Evolutionary conservation across 139 green algal species (phyloP), one percentile per base, ranked within the genome.

Genomic region (Asterochloris sp.): DNA sequence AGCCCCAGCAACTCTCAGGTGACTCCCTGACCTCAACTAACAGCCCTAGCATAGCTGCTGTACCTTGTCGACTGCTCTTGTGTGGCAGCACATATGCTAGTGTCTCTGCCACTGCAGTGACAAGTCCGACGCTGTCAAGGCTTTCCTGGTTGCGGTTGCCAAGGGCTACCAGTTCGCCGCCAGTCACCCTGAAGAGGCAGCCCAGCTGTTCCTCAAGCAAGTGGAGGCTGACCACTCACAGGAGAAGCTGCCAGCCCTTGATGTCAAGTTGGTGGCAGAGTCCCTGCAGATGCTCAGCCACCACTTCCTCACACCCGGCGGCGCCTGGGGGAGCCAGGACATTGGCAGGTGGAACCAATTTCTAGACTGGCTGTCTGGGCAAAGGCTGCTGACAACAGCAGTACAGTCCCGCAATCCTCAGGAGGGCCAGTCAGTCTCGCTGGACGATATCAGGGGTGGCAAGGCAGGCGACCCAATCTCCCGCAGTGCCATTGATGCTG

Each of bases 321-420:
- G 85, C n/a, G 63, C 75, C 73, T 93, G 89, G 88, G 91, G 90
- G 8, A 54, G 28, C n/a, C 89, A 90, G 84, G 83, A 90, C 15
- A 10, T 28, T 64, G 23, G 77, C 16, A 82, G 85, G 26, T 96
- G 92, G 90, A 84, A 91, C 13, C 60, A 23, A 0, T 97, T 96
- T 86, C 78, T 97, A 63, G 91, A 95, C 81, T 97, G 91, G 91
- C 86, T 97, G 74, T 82, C 79, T 13, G 62, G 82, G 0, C 79
- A 60, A 2, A 88, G 90, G 0, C 88, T 96, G 82, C 87, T 96
- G 24, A 80, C 76, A 27, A 85, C 73, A 14, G 83, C 80, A 69
- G 75, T 89, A 27, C 83, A 91, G 74, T 84, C 79, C n/a, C 69
- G 83, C 67, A 73, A 19, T 0, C 4, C 73, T 38, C 77, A 81